Conservation (phyloP, 345 rosid genomes). For the Cardamine chenopodiifolia region DNA sequence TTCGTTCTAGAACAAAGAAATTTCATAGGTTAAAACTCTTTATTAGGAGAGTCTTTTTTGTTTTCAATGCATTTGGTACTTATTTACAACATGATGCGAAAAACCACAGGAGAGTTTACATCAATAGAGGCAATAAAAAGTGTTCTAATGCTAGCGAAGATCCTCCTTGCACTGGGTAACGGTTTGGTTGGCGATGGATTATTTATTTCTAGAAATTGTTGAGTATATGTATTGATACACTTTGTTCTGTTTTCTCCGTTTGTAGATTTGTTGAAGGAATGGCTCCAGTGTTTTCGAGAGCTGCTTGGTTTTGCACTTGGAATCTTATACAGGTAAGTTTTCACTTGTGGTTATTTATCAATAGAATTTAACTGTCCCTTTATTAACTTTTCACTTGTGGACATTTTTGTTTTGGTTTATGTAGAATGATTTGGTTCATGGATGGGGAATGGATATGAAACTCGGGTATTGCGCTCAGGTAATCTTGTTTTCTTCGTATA, state of each 20-base stretch:
- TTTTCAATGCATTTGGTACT: constrained; percentile 19
- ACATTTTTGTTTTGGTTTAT: constrained; percentile 18
- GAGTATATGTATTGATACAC: neutral
- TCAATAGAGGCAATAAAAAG: constrained; percentile 35
- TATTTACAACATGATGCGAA: constrained; percentile 2
- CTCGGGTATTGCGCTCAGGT: constrained; percentile 99
- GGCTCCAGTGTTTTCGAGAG: constrained; percentile 98
- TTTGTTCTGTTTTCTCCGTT: constrained; percentile 14
- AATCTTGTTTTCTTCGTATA: neutral
- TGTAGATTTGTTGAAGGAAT: constrained; percentile 96
- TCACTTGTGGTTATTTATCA: neutral
- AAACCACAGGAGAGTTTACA: constrained; percentile 39
- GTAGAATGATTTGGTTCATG: constrained; percentile 97
- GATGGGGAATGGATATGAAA: constrained; percentile 99
- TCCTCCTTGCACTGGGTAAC: constrained; percentile 97
- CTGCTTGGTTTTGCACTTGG: constrained; percentile 99
- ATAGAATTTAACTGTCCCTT: neutral
- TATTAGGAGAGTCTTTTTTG: neutral
- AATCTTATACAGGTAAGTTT: constrained; percentile 88
- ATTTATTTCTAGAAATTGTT: neutral
- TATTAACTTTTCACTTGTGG: constrained; percentile 31
- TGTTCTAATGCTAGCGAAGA: constrained; percentile 79
- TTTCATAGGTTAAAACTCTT: constrained; percentile 60
- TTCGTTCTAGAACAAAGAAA: constrained; percentile 69
- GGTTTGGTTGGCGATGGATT: constrained; percentile 4